Evolutionary conservation across 2,329 filamentous ascomycete species (phyloP), one percentile per base, ranked within the genome.

Genomic region (Phialocephala sp.): DNA sequence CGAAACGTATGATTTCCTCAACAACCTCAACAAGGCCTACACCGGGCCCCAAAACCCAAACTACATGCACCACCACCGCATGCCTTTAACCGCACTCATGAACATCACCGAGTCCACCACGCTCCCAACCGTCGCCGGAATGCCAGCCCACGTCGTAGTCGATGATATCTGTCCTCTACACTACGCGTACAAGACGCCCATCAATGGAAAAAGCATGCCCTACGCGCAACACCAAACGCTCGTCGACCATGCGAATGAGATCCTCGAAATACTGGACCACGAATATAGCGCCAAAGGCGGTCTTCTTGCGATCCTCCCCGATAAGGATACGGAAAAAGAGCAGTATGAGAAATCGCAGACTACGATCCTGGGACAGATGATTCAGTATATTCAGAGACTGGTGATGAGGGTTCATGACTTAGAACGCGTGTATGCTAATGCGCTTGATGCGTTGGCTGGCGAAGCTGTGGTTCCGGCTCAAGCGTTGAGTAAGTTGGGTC

Each of bases 261-360:
- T 85, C 59, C 82, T 89, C 6, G 85, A 88, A 76, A 79, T 84
- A 1, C 80, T 89, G 8, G 86, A 89, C 69, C 84, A 88, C 72
- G 85, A 88, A 73, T 85, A 83, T 70, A 80, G 80, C 52, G 78
- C 81, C 32, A 83, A 84, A 41, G 86, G 86, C 18, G 86, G 86
- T 2, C 76, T 89, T 20, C 77, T 88, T 50, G 81, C 82, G 20
- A 76, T 88, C 8, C 79, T 89, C 0, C 86, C 86, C 0, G 77
- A 78, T 2, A 77, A 79, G 6, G 73, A 74, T 2, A 15, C 32
- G 9, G 32, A 39, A 11, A 70, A 71, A 18, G 73, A 77, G 14
- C 77, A 83, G 59, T 76, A 81, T 35, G 71, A 76, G 24, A 76
- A 79, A 22, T 84, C 82, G 20, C 82, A 83, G 68, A 82, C 81